These are phyloP conservation scores for Spergularia bocconei DNA, from an alignment of 148 eudicot genomes.

Conservation along the genomic window DNA sequence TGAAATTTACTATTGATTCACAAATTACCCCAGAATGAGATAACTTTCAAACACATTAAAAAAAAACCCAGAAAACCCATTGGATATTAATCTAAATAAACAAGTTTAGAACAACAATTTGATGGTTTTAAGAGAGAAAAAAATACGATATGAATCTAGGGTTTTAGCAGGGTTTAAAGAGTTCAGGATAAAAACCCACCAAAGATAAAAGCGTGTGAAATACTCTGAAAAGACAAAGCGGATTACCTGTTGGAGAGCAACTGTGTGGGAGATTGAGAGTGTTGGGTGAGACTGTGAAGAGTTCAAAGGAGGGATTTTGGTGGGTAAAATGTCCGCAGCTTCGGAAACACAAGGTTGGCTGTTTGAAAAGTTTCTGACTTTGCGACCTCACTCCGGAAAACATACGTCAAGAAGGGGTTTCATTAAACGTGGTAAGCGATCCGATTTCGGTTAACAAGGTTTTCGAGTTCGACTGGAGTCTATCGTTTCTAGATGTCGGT, in stretches of 20 bases:
- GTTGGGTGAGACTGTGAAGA: too few relatives aligned
- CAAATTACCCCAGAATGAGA: background rate
- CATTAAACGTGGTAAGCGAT: too few relatives aligned
- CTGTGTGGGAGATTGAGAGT: too few relatives aligned
- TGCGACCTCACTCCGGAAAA: too few relatives aligned
- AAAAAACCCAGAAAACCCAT: constrained; percentile 3
- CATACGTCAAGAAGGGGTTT: too few relatives aligned
- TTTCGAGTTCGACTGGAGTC: too few relatives aligned
- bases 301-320: too few relatives aligned
- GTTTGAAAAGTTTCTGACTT: too few relatives aligned
- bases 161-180: constrained; percentile 7
- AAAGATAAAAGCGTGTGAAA: background rate
- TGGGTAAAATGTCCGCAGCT: too few relatives aligned
- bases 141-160: background rate
- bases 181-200: background rate
- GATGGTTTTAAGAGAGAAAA: background rate
- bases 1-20: background rate
- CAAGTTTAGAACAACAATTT: background rate
- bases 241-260: background rate
- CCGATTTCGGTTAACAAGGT: too few relatives aligned
- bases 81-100: background rate
- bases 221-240: background rate
- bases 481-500: too few relatives aligned
- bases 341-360: too few relatives aligned
- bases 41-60: background rate